Conservation (phyloP, 768 basidiomycete genomes). For the Boletus fagicola region DNA sequence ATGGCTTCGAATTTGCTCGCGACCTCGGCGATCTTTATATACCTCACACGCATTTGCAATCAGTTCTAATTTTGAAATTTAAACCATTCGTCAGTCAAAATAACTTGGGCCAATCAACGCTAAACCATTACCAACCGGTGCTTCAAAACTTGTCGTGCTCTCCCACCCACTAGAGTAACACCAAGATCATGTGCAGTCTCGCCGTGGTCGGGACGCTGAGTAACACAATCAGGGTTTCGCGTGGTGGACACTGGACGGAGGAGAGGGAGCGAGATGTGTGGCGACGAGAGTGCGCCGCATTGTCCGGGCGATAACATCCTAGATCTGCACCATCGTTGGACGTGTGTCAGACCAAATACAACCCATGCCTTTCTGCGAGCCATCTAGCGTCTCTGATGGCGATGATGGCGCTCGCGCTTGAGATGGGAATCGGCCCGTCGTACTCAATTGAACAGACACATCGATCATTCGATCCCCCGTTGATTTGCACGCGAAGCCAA, state of each 20-base stretch:
- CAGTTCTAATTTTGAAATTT: too few species aligned
- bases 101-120: too few species aligned
- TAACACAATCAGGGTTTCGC: constrained; percentile 62
- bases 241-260: constrained; percentile 60
- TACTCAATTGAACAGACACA: constrained; percentile 69
- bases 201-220: constrained; percentile 62
- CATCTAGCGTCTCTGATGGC: too few species aligned
- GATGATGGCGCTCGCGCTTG: too few species aligned
- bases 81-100: too few species aligned
- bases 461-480: constrained; percentile 77
- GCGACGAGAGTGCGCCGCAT: constrained; percentile 46
- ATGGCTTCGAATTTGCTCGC: not conserved
- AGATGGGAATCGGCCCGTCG: constrained; percentile 15
- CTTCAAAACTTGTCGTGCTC: too few species aligned
- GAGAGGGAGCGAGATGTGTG: constrained; percentile 54
- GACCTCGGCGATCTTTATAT: not conserved
- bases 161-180: too few species aligned
- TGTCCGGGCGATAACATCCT: constrained; percentile 50
- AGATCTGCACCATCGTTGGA: not conserved
- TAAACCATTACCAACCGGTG: too few species aligned
- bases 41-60: too few species aligned
- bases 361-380: constrained; percentile 43
- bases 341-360: not conserved
- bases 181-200: constrained; percentile 48
- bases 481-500: too few species aligned